Evolutionary conservation across 805 yeast species (phyloP), one percentile per base, ranked within the genome.

Genomic region (Zygosaccharomyces pseudorouxii): DNA sequence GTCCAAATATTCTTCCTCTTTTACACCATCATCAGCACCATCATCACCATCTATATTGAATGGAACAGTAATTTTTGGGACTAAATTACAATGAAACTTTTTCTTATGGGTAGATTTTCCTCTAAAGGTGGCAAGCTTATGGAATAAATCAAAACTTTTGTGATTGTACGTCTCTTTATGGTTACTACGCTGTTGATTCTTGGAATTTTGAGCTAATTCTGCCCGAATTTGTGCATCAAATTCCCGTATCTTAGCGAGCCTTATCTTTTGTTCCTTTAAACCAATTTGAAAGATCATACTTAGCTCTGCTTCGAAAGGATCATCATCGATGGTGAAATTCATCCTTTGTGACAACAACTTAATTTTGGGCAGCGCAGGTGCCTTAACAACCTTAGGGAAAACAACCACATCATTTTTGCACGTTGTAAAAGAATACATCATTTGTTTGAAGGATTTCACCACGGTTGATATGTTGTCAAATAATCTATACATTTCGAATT

Each of bases 221-320:
- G 50, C 48, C 3, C 53, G 47, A 14, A 55, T 44, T 9, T 42
- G 65, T 28, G 59, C 59, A 30, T 77, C 77, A 47, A 76, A 73
- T 6, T 72, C 65, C 6, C 56, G 60, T 22, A 68, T 58, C 50
- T 85, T 82, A 20, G 77, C 78, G 10, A 78, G 43, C 52, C 96
- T 72, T 45, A 73, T 70, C 54, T 71, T 73, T 60, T 88, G 95
- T 55, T 83, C 92, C n/a, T 73, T 50, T 18, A 68, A 44, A 1
- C 95, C 95, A 9, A 84, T 72, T 55, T 83, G 82, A 58, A 76
- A 81, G 23, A 84, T 78, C 58, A 79, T 71, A 19, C 79, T 76
- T 41, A 90, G 68, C 56, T 87, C 82, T 6, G 81, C 72, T 65
- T 92, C 98, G 63, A 90, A 89, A 6, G 95, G 92, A 65, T 92